Conservation (phyloP, 2,329 filamentous ascomycete species). For the Fusarium sp. region DNA sequence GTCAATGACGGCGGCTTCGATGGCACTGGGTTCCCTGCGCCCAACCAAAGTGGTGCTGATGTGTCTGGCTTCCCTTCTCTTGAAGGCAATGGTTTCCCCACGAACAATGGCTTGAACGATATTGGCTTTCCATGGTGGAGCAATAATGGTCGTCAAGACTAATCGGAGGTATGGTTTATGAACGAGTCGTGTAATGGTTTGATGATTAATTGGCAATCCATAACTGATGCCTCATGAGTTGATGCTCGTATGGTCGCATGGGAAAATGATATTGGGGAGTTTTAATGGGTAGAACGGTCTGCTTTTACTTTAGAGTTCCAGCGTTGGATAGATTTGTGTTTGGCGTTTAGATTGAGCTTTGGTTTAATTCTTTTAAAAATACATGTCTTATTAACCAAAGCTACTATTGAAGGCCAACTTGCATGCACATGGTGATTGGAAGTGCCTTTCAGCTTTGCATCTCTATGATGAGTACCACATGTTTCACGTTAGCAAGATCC, state of each 20-base stretch:
- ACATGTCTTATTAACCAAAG: not conserved
- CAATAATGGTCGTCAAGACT: not conserved
- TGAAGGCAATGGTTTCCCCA: not conserved
- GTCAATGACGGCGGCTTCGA: not conserved
- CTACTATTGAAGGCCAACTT: not conserved
- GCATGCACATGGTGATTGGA: not conserved
- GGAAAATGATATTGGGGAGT: not conserved
- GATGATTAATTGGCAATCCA: not conserved
- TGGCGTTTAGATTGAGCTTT: not conserved
- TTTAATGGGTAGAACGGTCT: not conserved
- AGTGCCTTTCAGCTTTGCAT: not conserved
- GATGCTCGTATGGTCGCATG: not conserved
- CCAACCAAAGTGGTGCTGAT: not conserved
- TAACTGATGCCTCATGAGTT: conserved; percentile 1
- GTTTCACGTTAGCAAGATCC: not conserved
- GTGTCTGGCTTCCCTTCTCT: not conserved
- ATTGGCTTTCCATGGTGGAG: not conserved
- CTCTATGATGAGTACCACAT: not conserved
- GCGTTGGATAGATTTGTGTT: not conserved
- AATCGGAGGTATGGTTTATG: not conserved
- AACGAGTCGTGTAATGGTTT: not conserved
- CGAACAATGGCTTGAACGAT: not conserved
- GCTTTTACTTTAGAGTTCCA: not conserved
- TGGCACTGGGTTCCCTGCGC: not conserved
- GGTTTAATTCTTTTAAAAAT: not conserved